Evolutionary conservation across 768 basidiomycete genomes (phyloP).

Genomic region (Xanthoconium purpureum): DNA sequence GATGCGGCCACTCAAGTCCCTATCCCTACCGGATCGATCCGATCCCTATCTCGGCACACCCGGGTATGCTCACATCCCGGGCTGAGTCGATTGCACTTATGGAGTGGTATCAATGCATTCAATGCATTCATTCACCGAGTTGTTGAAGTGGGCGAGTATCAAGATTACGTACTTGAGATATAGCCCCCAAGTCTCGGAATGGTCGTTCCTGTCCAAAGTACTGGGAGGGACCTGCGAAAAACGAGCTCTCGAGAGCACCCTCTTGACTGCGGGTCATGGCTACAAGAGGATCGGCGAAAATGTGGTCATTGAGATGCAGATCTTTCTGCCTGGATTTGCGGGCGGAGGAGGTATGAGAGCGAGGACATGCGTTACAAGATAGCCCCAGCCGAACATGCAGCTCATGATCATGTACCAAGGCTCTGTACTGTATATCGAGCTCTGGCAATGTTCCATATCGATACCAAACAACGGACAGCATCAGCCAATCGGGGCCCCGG

Average conservation of each 20-base stretch:
- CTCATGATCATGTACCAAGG: slow-evolving; percentile 21
- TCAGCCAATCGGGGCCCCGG: no score
- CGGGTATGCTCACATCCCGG: no score
- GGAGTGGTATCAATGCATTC: no score
- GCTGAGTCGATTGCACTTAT: no score
- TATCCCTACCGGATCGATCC: no score
- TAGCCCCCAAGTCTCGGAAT: slow-evolving; percentile 21
- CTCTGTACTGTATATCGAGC: slow-evolving; percentile 39
- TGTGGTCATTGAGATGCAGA: slow-evolving; percentile 28
- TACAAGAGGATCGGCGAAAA: slow-evolving; percentile 21
- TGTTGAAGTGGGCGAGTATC: no score
- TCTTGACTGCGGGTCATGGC: slow-evolving; percentile 11
- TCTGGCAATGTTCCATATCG: slow-evolving; percentile 39
- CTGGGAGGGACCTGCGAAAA: slow-evolving; percentile 33
- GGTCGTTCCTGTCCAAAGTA: slow-evolving; percentile 32
- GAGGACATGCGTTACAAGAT: slow-evolving; percentile 12
- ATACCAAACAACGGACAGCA: slow-evolving; percentile 23
- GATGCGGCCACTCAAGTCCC: no score
- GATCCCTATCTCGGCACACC: no score
- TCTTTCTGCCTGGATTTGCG: slow-evolving; percentile 34
- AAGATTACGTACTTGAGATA: slow-evolving; percentile 30
- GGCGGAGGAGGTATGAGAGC: slow-evolving; percentile 24
- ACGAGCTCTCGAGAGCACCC: slow-evolving; percentile 26
- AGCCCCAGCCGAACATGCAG: no score
- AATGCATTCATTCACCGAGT: no score